phyloP scores from a whole-genome alignment of 225 moss, liverwort and hornwort species.

The Neckera pumila region DNA sequence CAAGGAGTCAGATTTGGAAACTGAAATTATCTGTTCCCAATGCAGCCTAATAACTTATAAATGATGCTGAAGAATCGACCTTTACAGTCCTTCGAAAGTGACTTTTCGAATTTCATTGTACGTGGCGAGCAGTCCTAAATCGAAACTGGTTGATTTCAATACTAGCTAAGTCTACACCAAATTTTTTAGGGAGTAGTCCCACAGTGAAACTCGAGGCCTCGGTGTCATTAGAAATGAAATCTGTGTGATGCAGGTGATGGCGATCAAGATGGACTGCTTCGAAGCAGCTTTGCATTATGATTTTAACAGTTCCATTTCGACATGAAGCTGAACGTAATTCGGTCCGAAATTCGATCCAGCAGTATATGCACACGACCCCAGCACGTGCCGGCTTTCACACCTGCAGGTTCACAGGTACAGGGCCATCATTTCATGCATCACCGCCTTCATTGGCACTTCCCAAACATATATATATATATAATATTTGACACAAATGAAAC shows the following conservation, averaged over 20 bases:
- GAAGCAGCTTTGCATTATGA: not conserved
- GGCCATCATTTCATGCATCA: not conserved
- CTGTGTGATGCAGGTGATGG: not conserved
- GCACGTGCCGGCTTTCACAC: conserved; percentile 9
- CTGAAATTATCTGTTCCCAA: not conserved
- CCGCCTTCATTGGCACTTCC: not conserved
- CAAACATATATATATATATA: no score
- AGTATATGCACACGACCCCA: not conserved
- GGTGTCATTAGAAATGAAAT: not conserved
- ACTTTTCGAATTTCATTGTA: not conserved
- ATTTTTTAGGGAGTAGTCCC: not conserved
- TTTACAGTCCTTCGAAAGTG: not conserved
- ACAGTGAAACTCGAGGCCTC: not conserved
- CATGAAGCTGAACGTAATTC: not conserved
- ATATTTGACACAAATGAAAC: no score
- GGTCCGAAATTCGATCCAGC: not conserved
- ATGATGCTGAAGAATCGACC: not conserved
- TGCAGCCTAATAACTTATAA: not conserved
- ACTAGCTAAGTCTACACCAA: not conserved
- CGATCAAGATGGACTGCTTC: not conserved
- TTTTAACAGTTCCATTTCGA: not conserved
- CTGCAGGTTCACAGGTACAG: not conserved
- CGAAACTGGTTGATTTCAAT: not conserved
- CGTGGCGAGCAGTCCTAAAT: not conserved
- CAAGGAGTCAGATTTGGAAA: not conserved